Conservation (phyloP, 1,284 basidiomycete genomes). For the Blastosporella zonata region DNA sequence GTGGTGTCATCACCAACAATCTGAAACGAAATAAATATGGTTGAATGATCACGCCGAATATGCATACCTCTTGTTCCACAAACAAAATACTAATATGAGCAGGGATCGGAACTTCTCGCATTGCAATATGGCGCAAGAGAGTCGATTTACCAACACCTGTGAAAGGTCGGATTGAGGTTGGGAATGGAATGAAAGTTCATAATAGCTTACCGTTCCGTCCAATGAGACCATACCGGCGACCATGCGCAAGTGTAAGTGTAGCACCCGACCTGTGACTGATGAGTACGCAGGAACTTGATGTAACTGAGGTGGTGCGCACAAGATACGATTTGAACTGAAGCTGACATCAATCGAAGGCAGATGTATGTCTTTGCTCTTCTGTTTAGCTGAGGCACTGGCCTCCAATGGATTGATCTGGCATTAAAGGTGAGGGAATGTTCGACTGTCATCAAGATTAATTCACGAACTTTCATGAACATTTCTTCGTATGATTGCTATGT, state of each 20-base stretch:
- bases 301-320: slow-evolving; percentile 50
- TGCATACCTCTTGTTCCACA: slow-evolving; percentile 91
- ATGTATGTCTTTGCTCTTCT: slow-evolving; percentile 97
- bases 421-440: not conserved
- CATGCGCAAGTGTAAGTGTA: slow-evolving; percentile 85
- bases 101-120: slow-evolving; percentile 93
- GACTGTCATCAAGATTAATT: slow-evolving; percentile 1
- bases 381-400: slow-evolving; percentile 75
- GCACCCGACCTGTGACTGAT: slow-evolving; percentile 62
- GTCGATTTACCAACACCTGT: slow-evolving; percentile 96
- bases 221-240: slow-evolving; percentile 85
- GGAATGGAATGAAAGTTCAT: not conserved
- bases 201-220: slow-evolving; percentile 67
- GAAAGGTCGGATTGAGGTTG: not conserved
- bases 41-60: not conserved
- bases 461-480: slow-evolving; percentile 88
- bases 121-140: slow-evolving; percentile 91
- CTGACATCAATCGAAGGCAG: slow-evolving; percentile 94
- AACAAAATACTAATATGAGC: slow-evolving; percentile 95
- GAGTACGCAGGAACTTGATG: not conserved
- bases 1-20: slow-evolving; percentile 91
- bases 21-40: slow-evolving; percentile 31
- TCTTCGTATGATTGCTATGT: slow-evolving; percentile 92
- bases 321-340: slow-evolving; percentile 90
- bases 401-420: slow-evolving; percentile 90